Evolutionary conservation across 176 grass and related monocot genomes (phyloP).

Genomic region (Bolboschoenus planiculmis): DNA sequence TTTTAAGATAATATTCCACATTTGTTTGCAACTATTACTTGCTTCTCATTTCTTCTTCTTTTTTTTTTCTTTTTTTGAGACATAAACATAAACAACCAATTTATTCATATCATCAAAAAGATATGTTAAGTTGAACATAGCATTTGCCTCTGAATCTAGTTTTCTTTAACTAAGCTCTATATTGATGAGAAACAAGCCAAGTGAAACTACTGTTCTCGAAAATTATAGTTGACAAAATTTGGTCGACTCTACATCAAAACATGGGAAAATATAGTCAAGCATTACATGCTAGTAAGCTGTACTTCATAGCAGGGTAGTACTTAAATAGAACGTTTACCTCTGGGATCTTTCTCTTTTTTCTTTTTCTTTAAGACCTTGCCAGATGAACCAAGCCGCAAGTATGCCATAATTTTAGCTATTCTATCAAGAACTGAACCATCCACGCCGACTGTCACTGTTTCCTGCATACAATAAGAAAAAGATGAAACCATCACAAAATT

Average conservation of each 20-base stretch:
- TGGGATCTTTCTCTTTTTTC: slow-evolving; percentile 87
- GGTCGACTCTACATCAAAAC: neutral
- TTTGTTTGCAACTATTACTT: neutral
- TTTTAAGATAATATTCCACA: neutral
- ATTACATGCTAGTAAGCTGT: neutral
- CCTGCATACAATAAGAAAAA: slow-evolving; percentile 37
- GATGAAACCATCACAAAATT: neutral
- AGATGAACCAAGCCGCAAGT: slow-evolving; percentile 94
- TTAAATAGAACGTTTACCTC: slow-evolving; percentile 36
- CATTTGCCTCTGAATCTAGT: neutral
- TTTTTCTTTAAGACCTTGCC: slow-evolving; percentile 99
- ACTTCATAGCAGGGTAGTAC: neutral
- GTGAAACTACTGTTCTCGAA: neutral
- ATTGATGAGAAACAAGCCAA: neutral
- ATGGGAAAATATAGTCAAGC: neutral
- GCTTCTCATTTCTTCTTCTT: neutral
- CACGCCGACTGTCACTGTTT: slow-evolving; percentile 90
- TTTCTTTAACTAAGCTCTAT: neutral
- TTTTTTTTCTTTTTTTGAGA: neutral
- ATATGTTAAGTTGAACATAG: neutral
- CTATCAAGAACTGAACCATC: slow-evolving; percentile 95
- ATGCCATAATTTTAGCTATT: slow-evolving; percentile 99
- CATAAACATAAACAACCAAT: neutral
- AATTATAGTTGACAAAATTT: neutral
- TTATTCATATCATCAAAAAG: neutral